These are phyloP conservation scores for Endocalyx cinctus DNA, from an alignment of 2,329 filamentous ascomycete genomes.

Conservation along the genomic window DNA sequence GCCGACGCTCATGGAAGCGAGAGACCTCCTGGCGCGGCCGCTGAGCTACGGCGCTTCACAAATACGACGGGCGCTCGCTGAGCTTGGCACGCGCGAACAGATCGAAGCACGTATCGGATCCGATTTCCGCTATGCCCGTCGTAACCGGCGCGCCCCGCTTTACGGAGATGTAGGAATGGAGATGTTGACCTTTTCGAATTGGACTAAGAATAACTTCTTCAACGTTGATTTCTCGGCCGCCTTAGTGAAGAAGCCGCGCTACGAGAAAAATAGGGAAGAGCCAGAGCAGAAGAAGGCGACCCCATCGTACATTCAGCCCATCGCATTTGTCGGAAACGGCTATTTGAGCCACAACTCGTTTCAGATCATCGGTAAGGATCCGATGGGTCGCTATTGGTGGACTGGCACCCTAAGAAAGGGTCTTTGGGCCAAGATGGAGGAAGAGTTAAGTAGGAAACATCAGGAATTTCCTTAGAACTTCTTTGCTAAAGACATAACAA, in stretches of 20 bases:
- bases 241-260: conserved; percentile 9
- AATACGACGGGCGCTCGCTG: not conserved
- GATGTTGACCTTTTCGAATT: conserved; percentile 29
- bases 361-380: conserved; percentile 19
- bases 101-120: conserved; percentile 14
- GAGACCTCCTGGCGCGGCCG: conserved; percentile 16
- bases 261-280: conserved; percentile 1
- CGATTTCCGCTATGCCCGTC: conserved; percentile 3
- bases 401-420: conserved; percentile 13
- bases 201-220: conserved; percentile 30
- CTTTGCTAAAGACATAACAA: too few species aligned
- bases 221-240: conserved; percentile 31
- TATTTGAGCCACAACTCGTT: conserved; percentile 14
- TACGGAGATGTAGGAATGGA: conserved; percentile 14
- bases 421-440: conserved; percentile 24
- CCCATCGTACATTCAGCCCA: conserved; percentile 16
- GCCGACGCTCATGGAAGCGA: conserved; percentile 13
- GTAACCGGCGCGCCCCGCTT: conserved; percentile 12
- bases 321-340: conserved; percentile 7
- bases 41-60: conserved; percentile 5
- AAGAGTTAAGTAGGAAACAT: too few species aligned
- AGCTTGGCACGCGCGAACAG: conserved; percentile 5
- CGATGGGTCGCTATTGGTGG: conserved; percentile 19
- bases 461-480: too few species aligned
- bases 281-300: conserved; percentile 10